Evolutionary conservation across 192 early-diverging fungal species (phyloP).

Genomic region (Backusella tarrabulga): DNA sequence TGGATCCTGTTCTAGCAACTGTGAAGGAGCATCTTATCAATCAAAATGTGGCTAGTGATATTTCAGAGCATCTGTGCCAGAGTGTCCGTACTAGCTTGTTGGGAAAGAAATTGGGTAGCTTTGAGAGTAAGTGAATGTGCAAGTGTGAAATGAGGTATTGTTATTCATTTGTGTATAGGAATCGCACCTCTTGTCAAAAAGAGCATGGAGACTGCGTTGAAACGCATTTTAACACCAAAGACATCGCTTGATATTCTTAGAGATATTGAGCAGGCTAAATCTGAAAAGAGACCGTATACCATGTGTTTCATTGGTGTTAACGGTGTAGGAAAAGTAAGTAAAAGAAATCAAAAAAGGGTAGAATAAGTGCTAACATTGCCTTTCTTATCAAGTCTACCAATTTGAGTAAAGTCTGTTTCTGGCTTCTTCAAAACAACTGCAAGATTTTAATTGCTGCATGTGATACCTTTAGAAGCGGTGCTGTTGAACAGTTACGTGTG

Average conservation of each 20-base stretch:
- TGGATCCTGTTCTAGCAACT: conserved; percentile 80
- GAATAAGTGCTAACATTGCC: not conserved
- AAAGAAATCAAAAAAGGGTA: not conserved
- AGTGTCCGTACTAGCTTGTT: conserved; percentile 70
- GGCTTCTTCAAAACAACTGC: conserved; percentile 89
- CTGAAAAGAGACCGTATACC: conserved; percentile 75
- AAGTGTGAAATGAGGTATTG: not conserved
- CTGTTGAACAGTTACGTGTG: conserved; percentile 92
- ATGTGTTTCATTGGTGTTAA: conserved; percentile 96
- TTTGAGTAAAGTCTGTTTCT: conserved; percentile 92
- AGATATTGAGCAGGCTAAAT: conserved; percentile 75
- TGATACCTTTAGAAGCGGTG: conserved; percentile 95
- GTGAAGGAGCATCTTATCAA: conserved; percentile 91
- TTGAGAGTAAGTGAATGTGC: conserved; percentile 57
- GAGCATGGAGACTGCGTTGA: conserved; percentile 82
- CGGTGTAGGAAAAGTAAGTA: conserved; percentile 66
- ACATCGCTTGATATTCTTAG: conserved; percentile 90
- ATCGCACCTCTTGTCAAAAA: conserved; percentile 67
- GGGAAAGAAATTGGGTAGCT: conserved; percentile 73
- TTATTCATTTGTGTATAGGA: conserved; percentile 27
- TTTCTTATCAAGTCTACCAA: conserved; percentile 74
- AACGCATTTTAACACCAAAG: conserved; percentile 84
- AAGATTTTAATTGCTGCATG: conserved; percentile 93
- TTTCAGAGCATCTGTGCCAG: conserved; percentile 80
- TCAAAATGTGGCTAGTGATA: conserved; percentile 93